Percentiles rank a stretch among this genome's conserved stretches.
phyloP scores from a whole-genome alignment of 2,329 filamentous ascomycete species.

The Juglanconis juglandina region DNA sequence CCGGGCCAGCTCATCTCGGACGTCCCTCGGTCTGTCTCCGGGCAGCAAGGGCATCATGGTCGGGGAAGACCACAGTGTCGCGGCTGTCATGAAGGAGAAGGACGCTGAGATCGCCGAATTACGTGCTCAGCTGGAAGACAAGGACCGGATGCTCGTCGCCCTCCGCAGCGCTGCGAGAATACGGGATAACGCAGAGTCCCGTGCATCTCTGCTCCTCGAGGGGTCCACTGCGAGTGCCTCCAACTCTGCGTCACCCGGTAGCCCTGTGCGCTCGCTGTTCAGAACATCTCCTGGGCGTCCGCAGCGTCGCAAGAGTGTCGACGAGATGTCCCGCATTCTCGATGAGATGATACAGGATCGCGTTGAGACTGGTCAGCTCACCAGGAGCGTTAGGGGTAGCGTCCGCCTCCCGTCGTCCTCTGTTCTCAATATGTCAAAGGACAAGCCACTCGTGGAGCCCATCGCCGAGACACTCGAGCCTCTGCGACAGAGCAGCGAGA shows the following conservation, averaged over 20 bases:
- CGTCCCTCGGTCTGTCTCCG: constrained; percentile 68
- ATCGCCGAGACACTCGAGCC: constrained; percentile 31
- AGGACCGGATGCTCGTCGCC: constrained; percentile 88
- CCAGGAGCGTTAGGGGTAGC: constrained; percentile 65
- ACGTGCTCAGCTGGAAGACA: constrained; percentile 85
- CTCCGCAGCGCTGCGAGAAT: constrained; percentile 82
- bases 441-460: constrained; percentile 27
- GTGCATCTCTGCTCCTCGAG: constrained; percentile 31
- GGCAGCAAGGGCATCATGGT: constrained; percentile 62
- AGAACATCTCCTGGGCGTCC: constrained; percentile 25
- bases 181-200: constrained; percentile 65
- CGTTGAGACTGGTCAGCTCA: constrained; percentile 70
- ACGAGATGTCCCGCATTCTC: constrained; percentile 89
- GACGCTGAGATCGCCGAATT: constrained; percentile 90
- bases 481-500: constrained; percentile 30
- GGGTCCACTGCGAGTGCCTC: not conserved
- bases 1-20: constrained; percentile 81
- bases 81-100: constrained; percentile 75
- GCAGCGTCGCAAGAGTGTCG: constrained; percentile 63
- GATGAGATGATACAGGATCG: constrained; percentile 95
- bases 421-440: constrained; percentile 28
- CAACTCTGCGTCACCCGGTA: constrained; percentile 26
- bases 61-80: constrained; percentile 75
- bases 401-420: constrained; percentile 48
- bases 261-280: constrained; percentile 19